Percentiles rank a stretch among this genome's conserved stretches.
phyloP scores from a whole-genome alignment of 306 rosid genomes.

The Glycyrrhiza uralensis region DNA sequence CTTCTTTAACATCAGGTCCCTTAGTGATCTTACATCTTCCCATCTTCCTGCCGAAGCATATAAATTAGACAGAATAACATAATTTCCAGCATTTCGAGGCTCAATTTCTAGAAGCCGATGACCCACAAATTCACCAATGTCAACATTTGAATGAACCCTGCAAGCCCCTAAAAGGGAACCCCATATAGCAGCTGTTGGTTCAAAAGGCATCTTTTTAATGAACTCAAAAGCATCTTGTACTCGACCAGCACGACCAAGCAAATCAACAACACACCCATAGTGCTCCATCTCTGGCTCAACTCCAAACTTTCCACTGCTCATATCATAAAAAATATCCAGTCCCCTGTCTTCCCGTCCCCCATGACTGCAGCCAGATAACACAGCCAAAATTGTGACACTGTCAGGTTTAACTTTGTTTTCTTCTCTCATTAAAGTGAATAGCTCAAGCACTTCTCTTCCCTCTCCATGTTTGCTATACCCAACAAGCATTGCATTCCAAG shows the following conservation, averaged over 20 bases:
- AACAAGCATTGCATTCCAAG: conserved; percentile 90
- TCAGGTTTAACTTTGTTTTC: conserved; percentile 71
- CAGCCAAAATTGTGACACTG: conserved; percentile 70
- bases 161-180: conserved; percentile 87
- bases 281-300: conserved; percentile 66
- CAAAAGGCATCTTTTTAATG: conserved; percentile 51
- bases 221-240: conserved; percentile 68
- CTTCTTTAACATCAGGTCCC: conserved; percentile 68
- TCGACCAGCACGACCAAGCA: conserved; percentile 82
- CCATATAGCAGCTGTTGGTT: conserved; percentile 83
- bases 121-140: conserved; percentile 67
- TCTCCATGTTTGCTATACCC: conserved; percentile 91
- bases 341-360: conserved; percentile 76
- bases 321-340: conserved; percentile 60
- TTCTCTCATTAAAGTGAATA: conserved; percentile 59
- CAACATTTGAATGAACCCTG: conserved; percentile 63
- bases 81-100: conserved; percentile 84
- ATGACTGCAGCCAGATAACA: conserved; percentile 90
- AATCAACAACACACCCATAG: conserved; percentile 83
- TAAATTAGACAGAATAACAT: conserved; percentile 78
- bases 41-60: conserved; percentile 86
- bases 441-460: conserved; percentile 78
- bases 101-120: conserved; percentile 64
- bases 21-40: conserved; percentile 67
- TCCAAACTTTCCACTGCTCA: conserved; percentile 49